Evolutionary conservation across 345 rosid species (phyloP).

Genomic region (Sisymbrium irio): DNA sequence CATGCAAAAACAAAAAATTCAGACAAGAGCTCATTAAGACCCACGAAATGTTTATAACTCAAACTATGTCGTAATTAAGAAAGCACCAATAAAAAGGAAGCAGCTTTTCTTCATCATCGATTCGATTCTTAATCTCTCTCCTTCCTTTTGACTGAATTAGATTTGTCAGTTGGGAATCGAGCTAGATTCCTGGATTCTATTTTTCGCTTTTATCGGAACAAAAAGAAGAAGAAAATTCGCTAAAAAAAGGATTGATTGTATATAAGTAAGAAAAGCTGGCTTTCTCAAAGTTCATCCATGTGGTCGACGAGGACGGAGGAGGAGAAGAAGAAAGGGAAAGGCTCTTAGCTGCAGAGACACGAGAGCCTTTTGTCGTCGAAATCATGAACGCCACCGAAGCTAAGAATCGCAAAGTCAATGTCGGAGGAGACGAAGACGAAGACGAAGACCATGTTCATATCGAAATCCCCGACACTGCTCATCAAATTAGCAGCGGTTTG

Average conservation of each 20-base stretch:
- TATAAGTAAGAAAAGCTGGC: constrained; percentile 32
- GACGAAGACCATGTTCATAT: constrained; percentile 20
- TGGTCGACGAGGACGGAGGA: constrained; percentile 22
- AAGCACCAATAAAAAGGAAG: neutral
- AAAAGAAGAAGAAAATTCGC: constrained; percentile 6
- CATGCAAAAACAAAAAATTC: neutral
- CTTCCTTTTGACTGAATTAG: constrained; percentile 13
- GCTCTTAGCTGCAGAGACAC: constrained; percentile 21
- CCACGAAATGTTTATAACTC: neutral
- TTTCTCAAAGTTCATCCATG: constrained; percentile 22
- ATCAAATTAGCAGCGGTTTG: constrained; percentile 76
- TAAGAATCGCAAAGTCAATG: constrained; percentile 28
- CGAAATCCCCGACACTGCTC: constrained; percentile 74
- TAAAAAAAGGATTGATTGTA: neutral
- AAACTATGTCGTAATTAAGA: neutral
- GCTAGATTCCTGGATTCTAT: constrained; percentile 15
- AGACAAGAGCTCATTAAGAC: constrained; percentile 17
- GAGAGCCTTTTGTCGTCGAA: constrained; percentile 2
- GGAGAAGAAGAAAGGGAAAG: constrained; percentile 27
- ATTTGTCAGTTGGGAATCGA: constrained; percentile 24
- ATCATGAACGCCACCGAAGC: constrained; percentile 28
- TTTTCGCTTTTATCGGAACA: neutral
- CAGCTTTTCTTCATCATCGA: constrained; percentile 17
- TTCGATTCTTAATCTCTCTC: constrained; percentile 13
- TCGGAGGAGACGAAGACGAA: constrained; percentile 25